Evolutionary conservation across 2,329 filamentous ascomycete species (phyloP).

Genomic region (Didymella exigua): DNA sequence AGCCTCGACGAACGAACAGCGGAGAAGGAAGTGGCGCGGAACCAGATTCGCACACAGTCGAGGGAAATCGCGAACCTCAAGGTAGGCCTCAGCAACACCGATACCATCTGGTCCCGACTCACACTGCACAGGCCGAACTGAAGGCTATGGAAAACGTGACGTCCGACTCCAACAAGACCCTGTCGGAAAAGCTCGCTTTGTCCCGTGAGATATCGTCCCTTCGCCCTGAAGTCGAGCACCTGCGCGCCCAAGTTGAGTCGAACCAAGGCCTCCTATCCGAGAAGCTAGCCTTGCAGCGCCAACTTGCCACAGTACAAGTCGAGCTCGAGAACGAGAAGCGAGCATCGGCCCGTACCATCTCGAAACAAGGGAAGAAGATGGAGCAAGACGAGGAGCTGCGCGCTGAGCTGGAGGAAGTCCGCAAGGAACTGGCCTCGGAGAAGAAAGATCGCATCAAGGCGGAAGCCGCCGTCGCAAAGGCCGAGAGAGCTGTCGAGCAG

Average conservation of each 20-base stretch:
- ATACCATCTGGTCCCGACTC: conserved; percentile 47
- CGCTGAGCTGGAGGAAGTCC: conserved; percentile 52
- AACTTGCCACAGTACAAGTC: conserved; percentile 76
- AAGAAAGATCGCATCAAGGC: conserved; percentile 53
- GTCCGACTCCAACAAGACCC: conserved; percentile 71
- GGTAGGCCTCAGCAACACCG: conserved; percentile 54
- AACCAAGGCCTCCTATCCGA: conserved; percentile 75
- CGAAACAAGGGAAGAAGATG: conserved; percentile 56
- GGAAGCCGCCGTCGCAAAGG: conserved; percentile 45
- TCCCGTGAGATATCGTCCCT: conserved; percentile 64
- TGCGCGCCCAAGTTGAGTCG: conserved; percentile 62
- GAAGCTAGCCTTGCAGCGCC: conserved; percentile 79
- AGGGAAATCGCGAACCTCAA: conserved; percentile 63
- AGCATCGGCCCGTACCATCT: conserved; percentile 64
- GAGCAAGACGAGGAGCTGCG: conserved; percentile 56
- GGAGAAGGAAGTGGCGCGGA: conserved; percentile 53
- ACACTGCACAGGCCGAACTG: conserved; percentile 67
- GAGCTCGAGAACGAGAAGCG: conserved; percentile 83
- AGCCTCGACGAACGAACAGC: conserved; percentile 56
- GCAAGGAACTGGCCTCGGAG: conserved; percentile 54
- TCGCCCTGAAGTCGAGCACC: conserved; percentile 66
- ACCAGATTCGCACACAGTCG: conserved; percentile 58
- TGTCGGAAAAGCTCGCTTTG: conserved; percentile 69
- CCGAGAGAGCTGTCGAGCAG: conserved; percentile 43
- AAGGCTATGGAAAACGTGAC: conserved; percentile 69